Percentiles rank a stretch among this genome's conserved stretches.
phyloP scores from a whole-genome alignment of 106 monocot species.

The Xerophyta viscosa region DNA sequence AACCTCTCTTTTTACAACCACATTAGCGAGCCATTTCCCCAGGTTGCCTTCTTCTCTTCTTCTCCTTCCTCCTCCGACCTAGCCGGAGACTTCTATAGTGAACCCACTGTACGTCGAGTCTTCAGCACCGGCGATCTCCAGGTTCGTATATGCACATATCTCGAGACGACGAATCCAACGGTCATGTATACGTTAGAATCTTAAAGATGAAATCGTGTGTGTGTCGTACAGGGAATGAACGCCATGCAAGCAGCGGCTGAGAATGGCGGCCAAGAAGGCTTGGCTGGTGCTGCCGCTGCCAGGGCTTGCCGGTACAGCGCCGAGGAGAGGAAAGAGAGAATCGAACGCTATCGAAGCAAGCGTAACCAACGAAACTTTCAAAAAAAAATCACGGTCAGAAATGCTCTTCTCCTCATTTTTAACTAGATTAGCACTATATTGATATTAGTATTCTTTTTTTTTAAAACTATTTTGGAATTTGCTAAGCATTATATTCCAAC shows the following conservation, averaged over 20 bases:
- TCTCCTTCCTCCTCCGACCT: too few species aligned
- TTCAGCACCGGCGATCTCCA: constrained; percentile 8
- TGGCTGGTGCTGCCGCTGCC: neutral
- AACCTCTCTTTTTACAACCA: neutral
- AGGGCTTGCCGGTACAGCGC: constrained; percentile 39
- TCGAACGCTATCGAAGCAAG: constrained; percentile 67
- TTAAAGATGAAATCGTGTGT: too few species aligned
- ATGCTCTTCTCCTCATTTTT: too few species aligned
- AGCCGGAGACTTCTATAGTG: neutral
- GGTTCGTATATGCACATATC: constrained; percentile 5
- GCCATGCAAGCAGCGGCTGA: constrained; percentile 12
- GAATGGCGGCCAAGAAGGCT: constrained; percentile 8
- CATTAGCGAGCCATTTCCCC: neutral
- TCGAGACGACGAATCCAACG: too few species aligned
- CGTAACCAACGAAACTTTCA: constrained; percentile 69
- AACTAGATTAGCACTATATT: too few species aligned
- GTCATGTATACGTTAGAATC: too few species aligned
- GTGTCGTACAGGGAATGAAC: constrained; percentile 42
- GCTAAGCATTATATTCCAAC: too few species aligned
- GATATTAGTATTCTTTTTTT: too few species aligned
- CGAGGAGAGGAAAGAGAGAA: constrained; percentile 61
- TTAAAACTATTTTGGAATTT: too few species aligned
- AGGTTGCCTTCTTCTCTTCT: neutral
- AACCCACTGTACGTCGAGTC: constrained; percentile 1
- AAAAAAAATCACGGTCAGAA: constrained; percentile 82